Base-by-base conservation (phyloP, 2,329 filamentous ascomycete genomes). In the Fusarium sp. region DNA sequence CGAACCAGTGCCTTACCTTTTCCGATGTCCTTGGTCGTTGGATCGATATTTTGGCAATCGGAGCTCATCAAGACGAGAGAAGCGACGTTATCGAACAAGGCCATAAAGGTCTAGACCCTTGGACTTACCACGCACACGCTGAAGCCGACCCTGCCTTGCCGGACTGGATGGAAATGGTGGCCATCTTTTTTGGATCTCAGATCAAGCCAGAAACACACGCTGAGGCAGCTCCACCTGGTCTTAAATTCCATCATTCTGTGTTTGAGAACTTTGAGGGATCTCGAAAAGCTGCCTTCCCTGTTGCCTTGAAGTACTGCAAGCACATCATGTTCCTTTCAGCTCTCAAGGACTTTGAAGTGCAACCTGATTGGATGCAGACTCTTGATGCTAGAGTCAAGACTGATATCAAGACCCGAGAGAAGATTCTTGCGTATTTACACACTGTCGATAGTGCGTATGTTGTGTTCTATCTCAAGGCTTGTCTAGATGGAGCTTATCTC, bases 81-180 rank as follows among this genome's bases (percentile, higher is more conserved):
- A 91, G 90, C 65, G 95, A 98, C 76, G 90, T 98, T 5, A 81
- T 93, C 2, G 96, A 99, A 77, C 95, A 98, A 81, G 96, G 94
- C 3, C 90, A 89, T 66, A 94, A 94, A 78, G 96, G 96, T 1
- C 85, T 98, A 6, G 94, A 97, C 74, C 88, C 88, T 15, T 87
- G 85, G 85, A 86, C 82, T 0, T 83, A 84, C 63, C 81, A 80
- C 55, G 81, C 81, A 24, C 83, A 86, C 43, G 80, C 83, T 43
- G 82, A 79, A n/a, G 75, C 75, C 38, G 80, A 79, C 43, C 77
- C 81, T 5, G 45, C 77, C 62, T 54, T 86, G 18, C 88, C 85
- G 3, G 81, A 85, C 65, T 90, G 85, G 88, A 81, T 76, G 51
- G 81, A 83, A 62, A 83, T 86, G 81, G 82, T 82, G 11, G 77